A percentile compares a stretch with the other conserved stretches of the same genome.
Conservation (phyloP, 176 grass and related monocot species). For the Alopecurus myosuroides region DNA sequence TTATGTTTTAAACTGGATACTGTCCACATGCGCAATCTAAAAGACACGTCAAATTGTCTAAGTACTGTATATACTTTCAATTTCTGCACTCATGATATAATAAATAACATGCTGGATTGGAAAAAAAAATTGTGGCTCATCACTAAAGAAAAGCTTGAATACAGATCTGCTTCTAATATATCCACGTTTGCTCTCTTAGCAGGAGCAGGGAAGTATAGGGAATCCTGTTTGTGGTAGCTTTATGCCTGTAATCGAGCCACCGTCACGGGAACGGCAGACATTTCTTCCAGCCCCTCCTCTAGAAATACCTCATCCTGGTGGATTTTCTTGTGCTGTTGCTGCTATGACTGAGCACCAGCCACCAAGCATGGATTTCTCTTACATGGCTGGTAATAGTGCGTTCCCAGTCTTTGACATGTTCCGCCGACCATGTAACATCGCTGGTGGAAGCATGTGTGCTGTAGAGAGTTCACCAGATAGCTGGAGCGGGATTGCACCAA, state of each 20-base stretch:
- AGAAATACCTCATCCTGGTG: conserved; percentile 65
- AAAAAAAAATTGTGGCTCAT: not conserved
- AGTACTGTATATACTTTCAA: not conserved
- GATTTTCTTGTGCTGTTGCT: conserved; percentile 77
- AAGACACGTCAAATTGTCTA: not conserved
- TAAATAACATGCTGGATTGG: conserved; percentile 3
- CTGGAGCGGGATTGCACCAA: conserved; percentile 59
- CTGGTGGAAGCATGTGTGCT: conserved; percentile 30
- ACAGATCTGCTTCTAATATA: conserved; percentile 1
- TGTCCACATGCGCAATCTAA: not conserved
- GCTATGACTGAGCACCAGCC: conserved; percentile 70
- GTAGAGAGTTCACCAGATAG: conserved; percentile 44
- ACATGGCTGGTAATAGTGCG: conserved; percentile 39
- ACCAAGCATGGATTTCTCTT: conserved; percentile 48
- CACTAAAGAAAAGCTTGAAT: conserved; percentile 4
- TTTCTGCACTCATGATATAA: not conserved
- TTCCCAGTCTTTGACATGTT: conserved; percentile 58
- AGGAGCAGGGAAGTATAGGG: conserved; percentile 81
- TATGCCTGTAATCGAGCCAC: conserved; percentile 53
- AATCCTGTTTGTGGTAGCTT: conserved; percentile 57
- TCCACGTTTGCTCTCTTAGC: conserved; percentile 23
- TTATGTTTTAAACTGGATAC: not conserved
- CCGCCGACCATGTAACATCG: conserved; percentile 38
- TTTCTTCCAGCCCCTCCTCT: conserved; percentile 40
- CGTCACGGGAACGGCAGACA: conserved; percentile 40